Evolutionary conservation across 169 alveolate genomes (phyloP), one percentile per base, ranked within the genome.

Genomic region (Plasmodium vivax): DNA sequence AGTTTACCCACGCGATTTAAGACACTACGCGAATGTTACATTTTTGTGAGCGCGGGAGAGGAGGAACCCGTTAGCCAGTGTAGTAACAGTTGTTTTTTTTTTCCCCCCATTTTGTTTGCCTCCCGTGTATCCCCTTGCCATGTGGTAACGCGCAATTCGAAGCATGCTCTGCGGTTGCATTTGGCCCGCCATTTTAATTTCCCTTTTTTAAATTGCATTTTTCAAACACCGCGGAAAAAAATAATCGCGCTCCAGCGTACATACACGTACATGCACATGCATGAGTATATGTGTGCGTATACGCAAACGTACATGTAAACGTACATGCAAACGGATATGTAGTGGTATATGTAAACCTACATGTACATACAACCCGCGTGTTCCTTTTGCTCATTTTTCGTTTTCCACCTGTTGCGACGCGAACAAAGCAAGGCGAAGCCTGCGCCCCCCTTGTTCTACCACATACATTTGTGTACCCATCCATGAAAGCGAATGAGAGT

Each of bases 71-170:
- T 84, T 84, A 84, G 72, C 74, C 45, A 71, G 23, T 68, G 23
- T 54, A 43, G 83, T 84, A 27, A 30, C 74, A 43, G 81, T 30
- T 62, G 23, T 83, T 83, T 56, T 12, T 83, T 83, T 43, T 83
- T 16, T 68, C 19, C 36, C 51, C 74, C 41, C 56, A 51, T 84
- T 84, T 84, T 68, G 43, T 41, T 10, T n/a, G 27, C 54, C 41
- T 7, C 19, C 30, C 41, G 30, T 74, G 36, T 23, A 32, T 14
- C 43, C 2, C 34, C 56, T 75, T 75, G 30, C 45, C 56, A 51
- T 75, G 12, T 75, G 30, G 83, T 75, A 43, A 19, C n/a, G 34
- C 32, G 82, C 47, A 19, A 62, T 84, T 68, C 34, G 38, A 9
- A 43, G 62, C 38, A 71, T 34, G 7, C n/a, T 19, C 16, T 54